Base-by-base conservation (phyloP, 192 early-diverging fungal genomes). In the Neocallimastix lanati region DNA sequence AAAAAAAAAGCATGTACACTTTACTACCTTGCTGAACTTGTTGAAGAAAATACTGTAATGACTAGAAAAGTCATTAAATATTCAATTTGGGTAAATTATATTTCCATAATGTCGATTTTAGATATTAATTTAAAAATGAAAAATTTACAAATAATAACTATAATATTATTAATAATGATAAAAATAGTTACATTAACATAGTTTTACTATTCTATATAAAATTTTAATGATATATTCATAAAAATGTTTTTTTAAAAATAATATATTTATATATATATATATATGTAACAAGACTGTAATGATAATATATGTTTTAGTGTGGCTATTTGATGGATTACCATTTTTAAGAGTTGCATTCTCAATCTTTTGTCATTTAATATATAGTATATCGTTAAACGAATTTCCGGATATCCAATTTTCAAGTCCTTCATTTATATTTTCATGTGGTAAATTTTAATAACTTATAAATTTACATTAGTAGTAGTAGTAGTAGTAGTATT, bases 1-100 rank as follows among this genome's bases (percentile, higher is more conserved):
- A n/a, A n/a, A n/a, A n/a, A n/a, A n/a, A n/a, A 80, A 95, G 94
- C 93, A 28, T 93, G 93, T 83, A 94, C 93, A 13, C 87, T 96
- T 35, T 96, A 96, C 82, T 95, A 95, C 79, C 85, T 94, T 14
- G 88, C 91, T 29, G 91, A 92, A 79, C 78, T 92, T 29, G 88
- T 93, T 77, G 85, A 89, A 77, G 78, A 95, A 86, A 91, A 95
- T 86, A 93, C 94, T 13, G 92, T 94, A 7, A 78, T 89, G 29
- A 91, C 93, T 6, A 92, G 88, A 83, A 90, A 89, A 79, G 85
- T 95, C 78, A 93, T 96, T 35, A 93, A 90, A 77, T 85, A 85
- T 33, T 77, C 85, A 29, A 90, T 92, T 16, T 40, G 80, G 81
- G 89, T 90, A 90, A 76, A 77, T 79, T n/a, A n/a, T n/a, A n/a